Conservation (phyloP, 352 stramenopile species). For the Chrysophaeum taylorii region DNA sequence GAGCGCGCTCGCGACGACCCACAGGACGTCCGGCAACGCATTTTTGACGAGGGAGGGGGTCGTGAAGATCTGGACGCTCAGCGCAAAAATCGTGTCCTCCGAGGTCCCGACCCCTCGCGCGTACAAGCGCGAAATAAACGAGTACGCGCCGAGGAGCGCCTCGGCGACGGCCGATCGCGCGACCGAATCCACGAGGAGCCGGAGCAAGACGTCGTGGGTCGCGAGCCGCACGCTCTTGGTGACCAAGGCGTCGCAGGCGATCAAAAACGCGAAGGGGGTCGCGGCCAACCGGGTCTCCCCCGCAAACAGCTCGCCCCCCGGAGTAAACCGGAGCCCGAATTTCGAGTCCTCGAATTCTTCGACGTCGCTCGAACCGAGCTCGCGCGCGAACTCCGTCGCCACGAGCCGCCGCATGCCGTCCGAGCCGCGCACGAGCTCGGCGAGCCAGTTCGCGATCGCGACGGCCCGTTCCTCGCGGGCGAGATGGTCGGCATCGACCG, state of each 20-base stretch:
- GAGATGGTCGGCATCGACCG: slow-evolving; percentile 39
- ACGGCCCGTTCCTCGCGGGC: slow-evolving; percentile 43
- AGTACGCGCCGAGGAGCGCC: slow-evolving; percentile 43
- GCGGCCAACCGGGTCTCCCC: neutral
- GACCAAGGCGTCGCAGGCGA: slow-evolving; percentile 2
- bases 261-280: neutral
- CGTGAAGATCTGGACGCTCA: slow-evolving; percentile 83
- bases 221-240: neutral
- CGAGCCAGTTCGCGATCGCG: slow-evolving; percentile 44
- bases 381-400: neutral
- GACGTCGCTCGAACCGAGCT: neutral
- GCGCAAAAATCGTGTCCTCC: slow-evolving; percentile 73
- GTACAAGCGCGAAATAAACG: slow-evolving; percentile 68
- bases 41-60: slow-evolving; percentile 66
- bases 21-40: slow-evolving; percentile 38
- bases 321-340: neutral
- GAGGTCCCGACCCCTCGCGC: slow-evolving; percentile 71
- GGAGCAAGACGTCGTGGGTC: neutral
- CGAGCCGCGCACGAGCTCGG: neutral
- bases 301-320: no score
- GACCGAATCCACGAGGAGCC: neutral
- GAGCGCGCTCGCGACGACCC: slow-evolving; percentile 50
- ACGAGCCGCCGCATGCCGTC: neutral
- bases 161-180: slow-evolving; percentile 5
- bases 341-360: neutral